Evolutionary conservation across 805 yeast genomes (phyloP), one percentile per base, ranked within the genome.

Genomic region (Komagataella pseudopastoris): DNA sequence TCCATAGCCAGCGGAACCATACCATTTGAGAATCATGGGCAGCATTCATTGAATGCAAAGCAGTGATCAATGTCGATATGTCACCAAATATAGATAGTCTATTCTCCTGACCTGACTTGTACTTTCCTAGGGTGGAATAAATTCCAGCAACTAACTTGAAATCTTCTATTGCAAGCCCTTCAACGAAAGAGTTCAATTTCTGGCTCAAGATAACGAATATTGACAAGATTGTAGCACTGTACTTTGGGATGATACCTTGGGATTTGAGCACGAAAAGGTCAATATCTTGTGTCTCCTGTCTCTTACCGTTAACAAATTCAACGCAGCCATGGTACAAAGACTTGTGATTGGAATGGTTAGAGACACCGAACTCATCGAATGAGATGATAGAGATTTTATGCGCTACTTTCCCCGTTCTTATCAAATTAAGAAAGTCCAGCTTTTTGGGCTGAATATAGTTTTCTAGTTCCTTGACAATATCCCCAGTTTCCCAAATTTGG

Each of bases 1-100:
- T 71, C 96, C 97, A 93, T 1, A 88, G 83, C 70, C 85, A 86
- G 57, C 99, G 74, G 64, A 84, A 93, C 97, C 97, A 91, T 6
- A 85, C 90, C 86, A 93, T 86, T 64, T 93, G 99, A 1, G 95
- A 80, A 55, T 73, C 72, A 66, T 93, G 98, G 2, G 85, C 95
- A 56, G 74, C 73, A 2, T 82, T 68, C 96, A 91, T 88, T 3
- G 96, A 85, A 0, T 84, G 75, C 51, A 81, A 71, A 46, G 66
- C 62, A 30, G 70, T 65, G 51, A 72, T 63, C 62, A 71, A 60
- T 56, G 63, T 60, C 53, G 71, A 66, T 52, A 72, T 57, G 56
- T 71, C 72, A 14, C 67, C 59, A 54, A 63, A 74, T 18, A 75
- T 62, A 16, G 45, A 16, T 12, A 48, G 10, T 23, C 50, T 16